phyloP scores from a whole-genome alignment of 1,139 yeast species.

The Meyerozyma carpophila region DNA sequence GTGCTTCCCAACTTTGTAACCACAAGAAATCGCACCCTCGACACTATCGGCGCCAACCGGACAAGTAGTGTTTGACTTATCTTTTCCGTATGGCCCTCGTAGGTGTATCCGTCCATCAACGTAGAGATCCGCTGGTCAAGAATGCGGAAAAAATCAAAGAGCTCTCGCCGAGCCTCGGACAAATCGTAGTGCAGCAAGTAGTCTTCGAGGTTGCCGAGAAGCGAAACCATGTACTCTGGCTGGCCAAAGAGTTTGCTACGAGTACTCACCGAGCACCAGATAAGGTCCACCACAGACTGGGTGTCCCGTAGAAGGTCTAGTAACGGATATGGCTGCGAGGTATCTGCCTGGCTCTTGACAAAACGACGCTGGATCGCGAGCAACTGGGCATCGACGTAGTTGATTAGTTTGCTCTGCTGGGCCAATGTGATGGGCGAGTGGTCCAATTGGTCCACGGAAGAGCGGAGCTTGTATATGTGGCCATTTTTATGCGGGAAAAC shows the following conservation, averaged over 20 bases:
- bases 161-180: not conserved
- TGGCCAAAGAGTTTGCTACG: constrained; percentile 44
- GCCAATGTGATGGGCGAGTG: constrained; percentile 9
- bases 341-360: constrained; percentile 53
- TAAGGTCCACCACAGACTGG: constrained; percentile 9
- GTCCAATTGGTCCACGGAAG: constrained; percentile 6
- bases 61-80: not conserved
- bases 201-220: constrained; percentile 66
- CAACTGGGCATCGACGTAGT: constrained; percentile 55
- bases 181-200: constrained; percentile 42
- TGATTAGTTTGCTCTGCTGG: constrained; percentile 60
- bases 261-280: constrained; percentile 16
- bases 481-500: not conserved
- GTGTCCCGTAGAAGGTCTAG: constrained; percentile 13
- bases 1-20: constrained; percentile 2
- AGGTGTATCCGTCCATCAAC: constrained; percentile 10
- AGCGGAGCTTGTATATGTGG: constrained; percentile 4
- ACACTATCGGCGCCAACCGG: constrained; percentile 1
- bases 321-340: constrained; percentile 13
- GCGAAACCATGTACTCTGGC: constrained; percentile 51
- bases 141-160: constrained; percentile 9
- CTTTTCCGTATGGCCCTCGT: not conserved
- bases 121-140: constrained; percentile 10
- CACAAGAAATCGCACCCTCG: constrained; percentile 1
- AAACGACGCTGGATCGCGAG: constrained; percentile 57